These are phyloP conservation scores for Candida coleopterorum DNA, from an alignment of 805 yeast species.

Conservation along the genomic window DNA sequence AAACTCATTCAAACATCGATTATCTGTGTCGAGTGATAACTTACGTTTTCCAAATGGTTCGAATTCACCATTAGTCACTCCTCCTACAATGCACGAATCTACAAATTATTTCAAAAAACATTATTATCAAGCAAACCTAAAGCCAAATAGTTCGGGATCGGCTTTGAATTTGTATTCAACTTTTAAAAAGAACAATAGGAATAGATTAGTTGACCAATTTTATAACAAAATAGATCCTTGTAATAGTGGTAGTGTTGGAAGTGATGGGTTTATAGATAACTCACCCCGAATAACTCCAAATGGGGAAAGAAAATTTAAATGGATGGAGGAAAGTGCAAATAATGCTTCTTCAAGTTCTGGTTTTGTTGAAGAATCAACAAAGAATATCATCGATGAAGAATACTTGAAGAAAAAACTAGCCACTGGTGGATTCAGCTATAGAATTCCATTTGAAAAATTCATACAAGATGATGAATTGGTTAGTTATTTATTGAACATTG, in stretches of 20 bases:
- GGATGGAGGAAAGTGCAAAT: slow-evolving; percentile 1
- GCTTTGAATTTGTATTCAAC: neutral
- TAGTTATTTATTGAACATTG: slow-evolving; percentile 25
- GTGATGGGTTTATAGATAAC: neutral
- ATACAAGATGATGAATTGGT: slow-evolving; percentile 23
- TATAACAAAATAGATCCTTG: slow-evolving; percentile 13
- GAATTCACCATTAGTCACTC: neutral
- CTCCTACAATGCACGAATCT: neutral
- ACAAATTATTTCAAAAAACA: slow-evolving; percentile 1
- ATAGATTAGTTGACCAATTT: slow-evolving; percentile 39
- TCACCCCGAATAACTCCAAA: slow-evolving; percentile 1
- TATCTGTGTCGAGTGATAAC: neutral
- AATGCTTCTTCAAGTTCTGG: neutral
- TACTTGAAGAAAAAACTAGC: slow-evolving; percentile 13
- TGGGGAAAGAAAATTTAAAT: slow-evolving; percentile 1
- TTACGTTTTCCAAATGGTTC: neutral
- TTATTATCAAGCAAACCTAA: neutral
- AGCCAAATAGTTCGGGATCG: too few species aligned
- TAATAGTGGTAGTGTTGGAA: neutral
- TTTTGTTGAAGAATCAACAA: neutral
- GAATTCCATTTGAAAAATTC: slow-evolving; percentile 8
- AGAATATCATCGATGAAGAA: neutral
- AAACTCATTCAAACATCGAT: neutral
- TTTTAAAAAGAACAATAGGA: slow-evolving; percentile 15
- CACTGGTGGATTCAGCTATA: slow-evolving; percentile 19